Evolutionary conservation across 345 rosid species (phyloP).

Genomic region (Triadica sebifera): DNA sequence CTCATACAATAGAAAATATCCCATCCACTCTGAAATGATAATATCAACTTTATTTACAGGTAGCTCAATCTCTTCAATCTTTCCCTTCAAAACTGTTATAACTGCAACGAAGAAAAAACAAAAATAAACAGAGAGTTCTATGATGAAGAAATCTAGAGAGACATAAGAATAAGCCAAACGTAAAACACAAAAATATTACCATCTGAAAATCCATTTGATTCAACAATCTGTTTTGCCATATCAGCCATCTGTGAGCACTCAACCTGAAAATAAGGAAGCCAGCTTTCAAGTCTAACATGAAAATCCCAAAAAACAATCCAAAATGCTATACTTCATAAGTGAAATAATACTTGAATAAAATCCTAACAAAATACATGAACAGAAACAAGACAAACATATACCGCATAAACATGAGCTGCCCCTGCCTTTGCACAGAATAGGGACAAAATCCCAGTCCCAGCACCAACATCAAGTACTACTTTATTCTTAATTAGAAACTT

Average conservation of each 20-base stretch:
- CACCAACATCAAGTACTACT: slow-evolving; percentile 96
- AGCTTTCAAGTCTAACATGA: slow-evolving; percentile 8
- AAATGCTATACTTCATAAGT: not conserved
- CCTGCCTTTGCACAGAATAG: slow-evolving; percentile 97
- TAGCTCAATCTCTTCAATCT: slow-evolving; percentile 92
- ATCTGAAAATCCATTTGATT: slow-evolving; percentile 75
- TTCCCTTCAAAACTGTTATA: slow-evolving; percentile 92
- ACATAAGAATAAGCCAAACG: not conserved
- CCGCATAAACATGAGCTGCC: slow-evolving; percentile 91
- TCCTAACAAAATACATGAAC: not conserved
- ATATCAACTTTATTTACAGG: slow-evolving; percentile 88
- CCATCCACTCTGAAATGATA: slow-evolving; percentile 99
- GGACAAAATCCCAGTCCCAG: slow-evolving; percentile 97
- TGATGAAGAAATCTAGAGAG: not conserved
- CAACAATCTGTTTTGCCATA: slow-evolving; percentile 90
- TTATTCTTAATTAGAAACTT: slow-evolving; percentile 86
- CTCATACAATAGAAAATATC: slow-evolving; percentile 91
- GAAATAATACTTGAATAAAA: not conserved
- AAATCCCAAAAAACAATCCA: not conserved
- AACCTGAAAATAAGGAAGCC: slow-evolving; percentile 42
- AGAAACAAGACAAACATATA: slow-evolving; percentile 27
- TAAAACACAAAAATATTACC: slow-evolving; percentile 40
- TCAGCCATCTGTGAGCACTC: slow-evolving; percentile 95
- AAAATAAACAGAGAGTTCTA: not conserved
- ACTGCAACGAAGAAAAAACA: slow-evolving; percentile 42